phyloP scores from a whole-genome alignment of 805 yeast genomes.

The Komagataella kurtzmanii region DNA sequence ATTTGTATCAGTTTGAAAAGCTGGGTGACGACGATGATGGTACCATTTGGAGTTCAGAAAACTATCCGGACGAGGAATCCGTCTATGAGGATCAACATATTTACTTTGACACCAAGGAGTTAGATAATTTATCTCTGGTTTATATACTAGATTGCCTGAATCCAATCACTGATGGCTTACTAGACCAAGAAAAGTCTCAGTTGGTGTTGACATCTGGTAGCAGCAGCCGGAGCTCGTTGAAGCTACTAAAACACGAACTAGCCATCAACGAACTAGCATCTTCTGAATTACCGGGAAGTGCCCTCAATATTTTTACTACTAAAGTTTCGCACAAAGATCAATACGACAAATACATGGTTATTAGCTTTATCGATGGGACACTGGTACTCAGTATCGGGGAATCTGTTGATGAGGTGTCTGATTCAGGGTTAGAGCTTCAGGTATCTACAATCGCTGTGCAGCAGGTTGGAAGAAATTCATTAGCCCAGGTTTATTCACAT shows the following conservation, averaged over 20 bases:
- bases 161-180: constrained; percentile 35
- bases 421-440: constrained; percentile 43
- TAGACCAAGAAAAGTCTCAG: constrained; percentile 22
- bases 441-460: constrained; percentile 56
- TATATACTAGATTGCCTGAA: constrained; percentile 34
- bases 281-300: constrained; percentile 58
- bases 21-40: constrained; percentile 44
- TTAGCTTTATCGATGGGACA: constrained; percentile 55
- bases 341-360: constrained; percentile 49
- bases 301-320: constrained; percentile 55
- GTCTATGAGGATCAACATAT: constrained; percentile 11
- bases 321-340: constrained; percentile 27
- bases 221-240: constrained; percentile 30
- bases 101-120: constrained; percentile 18
- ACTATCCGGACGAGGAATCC: constrained; percentile 20
- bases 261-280: constrained; percentile 51
- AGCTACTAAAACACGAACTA: constrained; percentile 41
- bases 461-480: constrained; percentile 47
- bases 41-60: constrained; percentile 16
- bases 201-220: constrained; percentile 27
- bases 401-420: constrained; percentile 60
- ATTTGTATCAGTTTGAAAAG: constrained; percentile 66
- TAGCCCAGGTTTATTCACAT: constrained; percentile 60
- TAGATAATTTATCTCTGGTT: constrained; percentile 47
- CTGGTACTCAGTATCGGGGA: constrained; percentile 70